A percentile compares a stretch with the other conserved stretches of the same genome.
Conservation (phyloP, 1,284 basidiomycete genomes). For the Austropuccinia psidii region DNA sequence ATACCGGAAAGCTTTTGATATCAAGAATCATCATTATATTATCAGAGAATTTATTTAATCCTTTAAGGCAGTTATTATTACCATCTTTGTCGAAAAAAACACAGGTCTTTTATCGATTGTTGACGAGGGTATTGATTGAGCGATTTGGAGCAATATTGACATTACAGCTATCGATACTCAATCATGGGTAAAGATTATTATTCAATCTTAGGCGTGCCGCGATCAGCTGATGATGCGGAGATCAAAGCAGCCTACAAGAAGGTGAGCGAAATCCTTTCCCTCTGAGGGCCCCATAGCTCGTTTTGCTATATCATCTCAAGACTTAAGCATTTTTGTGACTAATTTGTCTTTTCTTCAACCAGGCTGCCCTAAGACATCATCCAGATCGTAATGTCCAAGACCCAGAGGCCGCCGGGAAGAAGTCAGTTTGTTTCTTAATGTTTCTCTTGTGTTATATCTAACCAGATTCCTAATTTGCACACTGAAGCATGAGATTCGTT, state of each 20-base stretch:
- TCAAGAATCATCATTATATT: no score
- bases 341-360: slow-evolving; percentile 37
- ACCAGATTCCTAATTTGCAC: background rate
- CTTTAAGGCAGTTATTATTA: no score
- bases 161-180: no score
- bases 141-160: no score
- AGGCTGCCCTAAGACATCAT: slow-evolving; percentile 72
- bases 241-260: slow-evolving; percentile 43
- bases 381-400: slow-evolving; percentile 75
- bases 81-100: no score
- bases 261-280: background rate
- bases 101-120: no score
- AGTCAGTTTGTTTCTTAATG: slow-evolving; percentile 50
- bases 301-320: no score
- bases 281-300: no score
- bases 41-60: no score
- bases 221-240: slow-evolving; percentile 44
- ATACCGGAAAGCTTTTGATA: no score
- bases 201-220: slow-evolving; percentile 45
- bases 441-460: background rate
- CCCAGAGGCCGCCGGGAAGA: slow-evolving; percentile 72
- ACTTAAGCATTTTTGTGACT: no score
- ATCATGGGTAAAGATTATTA: slow-evolving; percentile 48
- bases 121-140: no score
- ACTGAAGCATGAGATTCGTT: background rate